phyloP scores from a whole-genome alignment of 495 filamentous ascomycete genomes.

The Parathielavia hyrcaniae region DNA sequence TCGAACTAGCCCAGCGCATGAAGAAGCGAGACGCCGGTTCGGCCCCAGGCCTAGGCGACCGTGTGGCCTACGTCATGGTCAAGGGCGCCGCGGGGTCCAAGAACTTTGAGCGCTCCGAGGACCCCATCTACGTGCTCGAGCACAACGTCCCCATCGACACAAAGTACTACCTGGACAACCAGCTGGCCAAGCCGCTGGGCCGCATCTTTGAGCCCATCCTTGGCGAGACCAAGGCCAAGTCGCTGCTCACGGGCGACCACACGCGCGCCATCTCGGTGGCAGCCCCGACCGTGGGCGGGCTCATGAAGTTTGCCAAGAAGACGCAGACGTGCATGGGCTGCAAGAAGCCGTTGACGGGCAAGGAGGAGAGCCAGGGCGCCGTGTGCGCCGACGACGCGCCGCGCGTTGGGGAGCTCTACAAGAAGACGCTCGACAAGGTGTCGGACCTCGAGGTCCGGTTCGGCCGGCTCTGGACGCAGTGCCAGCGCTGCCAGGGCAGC shows the following conservation, averaged over 20 bases:
- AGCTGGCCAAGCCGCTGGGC: conserved; percentile 86
- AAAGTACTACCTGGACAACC: conserved; percentile 98
- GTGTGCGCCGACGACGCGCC: conserved; percentile 82
- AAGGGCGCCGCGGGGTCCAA: conserved; percentile 82
- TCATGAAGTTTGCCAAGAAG: conserved; percentile 98
- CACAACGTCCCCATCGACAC: conserved; percentile 98
- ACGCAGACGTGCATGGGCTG: conserved; percentile 98
- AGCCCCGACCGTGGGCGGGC: conserved; percentile 78
- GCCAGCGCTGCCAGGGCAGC: conserved; percentile 94
- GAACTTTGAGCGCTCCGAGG: conserved; percentile 93
- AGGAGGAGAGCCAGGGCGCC: conserved; percentile 74
- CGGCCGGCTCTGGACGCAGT: conserved; percentile 93
- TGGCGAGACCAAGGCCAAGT: conserved; percentile 79
- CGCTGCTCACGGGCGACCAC: conserved; percentile 80
- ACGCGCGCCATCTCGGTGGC: conserved; percentile 87
- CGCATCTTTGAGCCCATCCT: conserved; percentile 98
- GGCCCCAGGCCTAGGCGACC: conserved; percentile 88
- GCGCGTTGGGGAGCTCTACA: conserved; percentile 86
- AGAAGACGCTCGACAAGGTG: conserved; percentile 78
- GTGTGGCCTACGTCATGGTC: conserved; percentile 96
- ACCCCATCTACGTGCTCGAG: conserved; percentile 93
- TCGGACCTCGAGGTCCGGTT: conserved; percentile 91
- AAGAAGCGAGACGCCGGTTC: conserved; percentile 91
- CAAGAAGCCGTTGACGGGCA: conserved; percentile 83
- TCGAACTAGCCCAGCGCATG: conserved; percentile 92